A percentile compares a stretch with the other conserved stretches of the same genome.
Evolutionary conservation across 2,329 filamentous ascomycete genomes (phyloP).

Genomic region (Cyclaneusma minus): DNA sequence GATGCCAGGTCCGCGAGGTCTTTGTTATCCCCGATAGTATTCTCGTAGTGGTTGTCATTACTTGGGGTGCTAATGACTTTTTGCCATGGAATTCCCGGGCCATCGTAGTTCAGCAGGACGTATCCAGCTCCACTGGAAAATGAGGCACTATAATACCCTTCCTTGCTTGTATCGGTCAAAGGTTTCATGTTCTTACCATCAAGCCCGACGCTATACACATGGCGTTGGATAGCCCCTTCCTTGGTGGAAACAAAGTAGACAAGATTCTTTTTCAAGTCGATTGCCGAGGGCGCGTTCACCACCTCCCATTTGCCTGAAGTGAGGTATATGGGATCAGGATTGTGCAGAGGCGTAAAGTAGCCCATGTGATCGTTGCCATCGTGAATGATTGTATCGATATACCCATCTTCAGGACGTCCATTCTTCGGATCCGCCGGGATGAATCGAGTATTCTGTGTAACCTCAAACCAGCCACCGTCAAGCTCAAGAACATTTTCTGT

Average conservation of each 20-base stretch:
- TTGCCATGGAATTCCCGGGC: conserved; percentile 80
- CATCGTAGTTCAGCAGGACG: conserved; percentile 68
- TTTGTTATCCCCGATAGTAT: conserved; percentile 65
- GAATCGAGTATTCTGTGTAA: conserved; percentile 71
- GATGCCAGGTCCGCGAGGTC: conserved; percentile 52
- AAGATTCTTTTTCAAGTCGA: conserved; percentile 72
- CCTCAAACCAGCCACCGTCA: conserved; percentile 97
- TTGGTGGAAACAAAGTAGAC: conserved; percentile 87
- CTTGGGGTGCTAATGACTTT: conserved; percentile 74
- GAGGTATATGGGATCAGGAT: conserved; percentile 64
- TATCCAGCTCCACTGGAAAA: conserved; percentile 77
- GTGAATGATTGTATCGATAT: conserved; percentile 80
- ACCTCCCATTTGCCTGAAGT: conserved; percentile 91
- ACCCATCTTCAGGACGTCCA: conserved; percentile 69
- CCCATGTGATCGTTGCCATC: conserved; percentile 81
- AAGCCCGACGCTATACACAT: conserved; percentile 79
- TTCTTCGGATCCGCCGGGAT: conserved; percentile 70
- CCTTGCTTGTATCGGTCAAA: conserved; percentile 55
- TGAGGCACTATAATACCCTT: conserved; percentile 68
- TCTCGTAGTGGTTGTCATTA: conserved; percentile 45
- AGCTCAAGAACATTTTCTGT: conserved; percentile 64
- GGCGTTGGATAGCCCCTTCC: conserved; percentile 75
- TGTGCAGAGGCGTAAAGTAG: conserved; percentile 84
- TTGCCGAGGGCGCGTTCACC: conserved; percentile 63
- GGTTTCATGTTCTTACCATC: conserved; percentile 60